Base-by-base conservation (phyloP, 345 rosid genomes). In the Eucalyptus polybractea region DNA sequence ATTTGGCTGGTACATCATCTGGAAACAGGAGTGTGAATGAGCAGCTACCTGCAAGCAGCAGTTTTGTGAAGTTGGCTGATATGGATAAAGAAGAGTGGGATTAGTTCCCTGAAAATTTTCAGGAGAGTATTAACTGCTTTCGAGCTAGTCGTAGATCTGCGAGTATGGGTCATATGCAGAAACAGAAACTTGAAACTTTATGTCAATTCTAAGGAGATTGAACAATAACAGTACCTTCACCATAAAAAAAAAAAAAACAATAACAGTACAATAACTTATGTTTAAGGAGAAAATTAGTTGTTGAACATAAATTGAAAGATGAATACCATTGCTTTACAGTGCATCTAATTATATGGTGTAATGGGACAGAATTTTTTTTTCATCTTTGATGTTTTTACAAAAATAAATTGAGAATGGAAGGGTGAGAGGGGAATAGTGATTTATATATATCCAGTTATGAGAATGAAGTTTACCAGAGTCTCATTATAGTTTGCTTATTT, bases 171-270 rank as follows among this genome's bases (percentile, higher is more conserved):
- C 95, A 91, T 89, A 93, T 89, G 91, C 94, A 90, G 88, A 94
- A 96, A 91, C 93, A 45, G 10, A 45, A 45, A 45, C 47, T 95
- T 29, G 96, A 95, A 89, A 92, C 95, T 54, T 95, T 95, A 11
- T 95, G 97, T 94, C 93, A 88, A 76, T 95, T 95, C 87, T 94
- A 49, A 42, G 37, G n/a, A 56, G 22, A 16, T 69, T 69, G 7
- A 69, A 17, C 24, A 31, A 33, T 33, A 69, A 33, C 80, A 69
- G 80, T 69, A 16, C 24, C 9, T 33, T 69, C 8, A 21, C 42
- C 1, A 40, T 4, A 37, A 37, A 37, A 37, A 37, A 37, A 37
- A 37, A 37, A 37, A 37, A 4, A 69, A 17, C 24, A 31, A 33
- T 33, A 69, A 33, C 80, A 69, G 80, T 69, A 16, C 24, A 17